Evolutionary conservation across 768 basidiomycete species (phyloP).

Genomic region (Pleurotus ostreatus): DNA sequence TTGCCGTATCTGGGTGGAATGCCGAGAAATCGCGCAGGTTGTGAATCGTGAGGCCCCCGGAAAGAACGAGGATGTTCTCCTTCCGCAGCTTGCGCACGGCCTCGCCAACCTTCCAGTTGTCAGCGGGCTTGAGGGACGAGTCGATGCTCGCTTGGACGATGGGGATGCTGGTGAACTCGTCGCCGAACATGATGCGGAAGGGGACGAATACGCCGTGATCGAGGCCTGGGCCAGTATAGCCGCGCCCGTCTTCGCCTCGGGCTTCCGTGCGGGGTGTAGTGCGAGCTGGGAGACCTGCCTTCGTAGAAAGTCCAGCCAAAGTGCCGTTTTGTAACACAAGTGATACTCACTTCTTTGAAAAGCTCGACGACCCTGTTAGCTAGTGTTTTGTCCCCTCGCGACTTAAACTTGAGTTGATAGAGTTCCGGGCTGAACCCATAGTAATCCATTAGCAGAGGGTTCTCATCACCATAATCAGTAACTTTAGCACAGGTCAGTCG

Average conservation of each 20-base stretch:
- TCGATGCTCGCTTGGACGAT: slow-evolving; percentile 72
- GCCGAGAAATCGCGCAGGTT: slow-evolving; percentile 53
- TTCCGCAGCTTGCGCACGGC: slow-evolving; percentile 56
- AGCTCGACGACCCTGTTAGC: slow-evolving; percentile 57
- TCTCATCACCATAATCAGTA: slow-evolving; percentile 73
- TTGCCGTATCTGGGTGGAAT: slow-evolving; percentile 47
- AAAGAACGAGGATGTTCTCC: slow-evolving; percentile 64
- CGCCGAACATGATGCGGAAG: slow-evolving; percentile 75
- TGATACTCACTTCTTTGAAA: slow-evolving; percentile 42
- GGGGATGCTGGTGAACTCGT: slow-evolving; percentile 56
- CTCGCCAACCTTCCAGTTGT: slow-evolving; percentile 63
- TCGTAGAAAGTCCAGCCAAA: background rate
- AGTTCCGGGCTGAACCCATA: slow-evolving; percentile 59
- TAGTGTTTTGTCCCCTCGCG: slow-evolving; percentile 55
- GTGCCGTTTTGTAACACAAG: background rate
- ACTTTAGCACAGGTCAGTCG: slow-evolving; percentile 34
- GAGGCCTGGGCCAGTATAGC: slow-evolving; percentile 59
- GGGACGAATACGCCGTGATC: slow-evolving; percentile 84
- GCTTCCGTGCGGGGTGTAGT: slow-evolving; percentile 44
- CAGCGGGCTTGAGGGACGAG: slow-evolving; percentile 49
- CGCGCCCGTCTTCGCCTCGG: slow-evolving; percentile 64
- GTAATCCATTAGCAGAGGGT: slow-evolving; percentile 74
- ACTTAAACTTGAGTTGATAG: slow-evolving; percentile 66
- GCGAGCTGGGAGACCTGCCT: slow-evolving; percentile 55
- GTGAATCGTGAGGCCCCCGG: slow-evolving; percentile 68